Conservation (phyloP, 2,329 filamentous ascomycete genomes). For the Exophiala sideris region DNA sequence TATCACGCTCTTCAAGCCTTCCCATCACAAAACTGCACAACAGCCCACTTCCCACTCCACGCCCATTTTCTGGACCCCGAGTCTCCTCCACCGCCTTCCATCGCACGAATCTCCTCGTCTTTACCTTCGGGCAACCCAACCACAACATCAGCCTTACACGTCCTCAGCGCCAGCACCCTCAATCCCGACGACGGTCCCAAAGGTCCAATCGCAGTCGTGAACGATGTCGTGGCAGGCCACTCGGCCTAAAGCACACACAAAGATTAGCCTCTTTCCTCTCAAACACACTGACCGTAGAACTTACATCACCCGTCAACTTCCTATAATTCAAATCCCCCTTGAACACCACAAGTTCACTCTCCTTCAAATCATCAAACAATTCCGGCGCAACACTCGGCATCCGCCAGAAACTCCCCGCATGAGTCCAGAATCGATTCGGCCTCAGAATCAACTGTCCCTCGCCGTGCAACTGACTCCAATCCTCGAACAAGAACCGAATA, state of each 20-base stretch:
- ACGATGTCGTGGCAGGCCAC: constrained; percentile 87
- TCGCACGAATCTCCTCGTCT: constrained; percentile 73
- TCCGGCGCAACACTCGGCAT: constrained; percentile 66
- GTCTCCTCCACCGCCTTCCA: constrained; percentile 68
- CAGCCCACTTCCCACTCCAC: constrained; percentile 94
- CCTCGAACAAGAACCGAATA: constrained; percentile 72
- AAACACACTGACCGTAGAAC: constrained; percentile 33
- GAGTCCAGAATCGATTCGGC: constrained; percentile 89
- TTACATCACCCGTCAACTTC: constrained; percentile 84
- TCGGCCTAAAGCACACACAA: constrained; percentile 49
- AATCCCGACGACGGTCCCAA: constrained; percentile 74
- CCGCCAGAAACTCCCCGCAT: constrained; percentile 82
- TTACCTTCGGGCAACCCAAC: constrained; percentile 78
- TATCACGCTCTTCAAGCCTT: constrained; percentile 39
- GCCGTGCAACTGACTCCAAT: constrained; percentile 75
- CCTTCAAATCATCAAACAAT: constrained; percentile 73
- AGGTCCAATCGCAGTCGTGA: constrained; percentile 78
- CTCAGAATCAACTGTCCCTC: constrained; percentile 81
- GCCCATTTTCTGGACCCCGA: constrained; percentile 76
- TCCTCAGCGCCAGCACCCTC: constrained; percentile 81
- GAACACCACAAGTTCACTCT: constrained; percentile 85
- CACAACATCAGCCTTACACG: constrained; percentile 94
- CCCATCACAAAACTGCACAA: constrained; percentile 78
- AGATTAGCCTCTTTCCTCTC: background rate
- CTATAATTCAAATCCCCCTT: constrained; percentile 97